These are phyloP conservation scores for Populus alba DNA, from an alignment of 345 rosid genomes.

Conservation along the genomic window DNA sequence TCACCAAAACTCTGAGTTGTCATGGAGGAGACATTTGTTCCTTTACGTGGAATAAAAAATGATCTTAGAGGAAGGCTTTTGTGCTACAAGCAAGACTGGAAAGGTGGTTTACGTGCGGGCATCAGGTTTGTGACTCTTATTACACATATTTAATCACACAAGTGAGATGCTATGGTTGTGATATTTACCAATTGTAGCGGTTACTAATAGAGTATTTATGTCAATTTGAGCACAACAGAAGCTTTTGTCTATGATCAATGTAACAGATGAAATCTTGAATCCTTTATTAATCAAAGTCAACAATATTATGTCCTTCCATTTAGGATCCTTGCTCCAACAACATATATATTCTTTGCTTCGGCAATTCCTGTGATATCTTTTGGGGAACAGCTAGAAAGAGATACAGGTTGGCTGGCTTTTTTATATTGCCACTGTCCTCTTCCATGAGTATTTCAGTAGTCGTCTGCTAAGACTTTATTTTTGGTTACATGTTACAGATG, in stretches of 20 bases:
- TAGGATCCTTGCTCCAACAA: constrained; percentile 96
- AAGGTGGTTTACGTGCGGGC: constrained; percentile 73
- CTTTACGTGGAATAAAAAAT: constrained; percentile 77
- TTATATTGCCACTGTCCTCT: neutral
- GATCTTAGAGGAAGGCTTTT: constrained; percentile 69
- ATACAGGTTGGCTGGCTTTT: constrained; percentile 50
- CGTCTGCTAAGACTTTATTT: constrained; percentile 9
- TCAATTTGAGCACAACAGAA: neutral
- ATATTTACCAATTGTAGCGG: too few relatives aligned
- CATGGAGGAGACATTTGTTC: constrained; percentile 90
- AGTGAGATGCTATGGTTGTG: neutral
- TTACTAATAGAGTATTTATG: constrained; percentile 4
- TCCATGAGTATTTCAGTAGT: neutral
- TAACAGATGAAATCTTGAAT: neutral
- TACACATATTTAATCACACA: neutral
- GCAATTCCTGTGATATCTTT: constrained; percentile 93
- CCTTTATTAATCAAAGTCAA: constrained; percentile 9
- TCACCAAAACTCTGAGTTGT: constrained; percentile 26
- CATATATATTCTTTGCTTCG: constrained; percentile 91
- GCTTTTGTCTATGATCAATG: neutral
- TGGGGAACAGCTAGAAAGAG: constrained; percentile 90
- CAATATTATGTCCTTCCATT: constrained; percentile 17
- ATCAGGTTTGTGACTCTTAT: constrained; percentile 48
- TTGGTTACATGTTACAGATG: constrained; percentile 43
- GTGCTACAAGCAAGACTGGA: constrained; percentile 96